phyloP scores from a whole-genome alignment of 345 rosid species.

The Brassica nigra region DNA sequence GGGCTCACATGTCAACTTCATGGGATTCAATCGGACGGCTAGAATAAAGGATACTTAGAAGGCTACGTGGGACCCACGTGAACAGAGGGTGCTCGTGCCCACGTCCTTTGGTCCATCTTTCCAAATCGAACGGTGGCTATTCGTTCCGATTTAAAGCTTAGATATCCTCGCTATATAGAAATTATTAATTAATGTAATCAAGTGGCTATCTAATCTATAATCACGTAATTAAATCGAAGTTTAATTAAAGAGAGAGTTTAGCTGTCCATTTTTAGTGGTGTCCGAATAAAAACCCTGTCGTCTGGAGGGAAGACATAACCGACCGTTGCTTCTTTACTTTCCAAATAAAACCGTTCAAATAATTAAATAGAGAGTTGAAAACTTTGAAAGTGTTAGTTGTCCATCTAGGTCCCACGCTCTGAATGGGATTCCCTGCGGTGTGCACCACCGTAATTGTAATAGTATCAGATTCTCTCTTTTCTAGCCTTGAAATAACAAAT shows the following conservation, averaged over 20 bases:
- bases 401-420: slow-evolving; percentile 18
- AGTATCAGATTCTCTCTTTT: slow-evolving; percentile 37
- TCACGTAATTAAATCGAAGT: slow-evolving; percentile 15
- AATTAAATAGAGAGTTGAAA: slow-evolving; percentile 33
- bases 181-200: neutral
- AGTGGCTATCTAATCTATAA: slow-evolving; percentile 34
- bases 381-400: slow-evolving; percentile 21
- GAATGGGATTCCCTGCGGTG: slow-evolving; percentile 36
- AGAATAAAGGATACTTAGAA: slow-evolving; percentile 15
- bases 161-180: neutral
- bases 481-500: neutral
- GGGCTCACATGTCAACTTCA: slow-evolving; percentile 49
- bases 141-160: slow-evolving; percentile 23
- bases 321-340: slow-evolving; percentile 47
- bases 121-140: slow-evolving; percentile 34
- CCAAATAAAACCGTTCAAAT: slow-evolving; percentile 38
- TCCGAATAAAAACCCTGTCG: slow-evolving; percentile 45
- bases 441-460: slow-evolving; percentile 27
- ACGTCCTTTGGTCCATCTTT: slow-evolving; percentile 37
- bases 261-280: slow-evolving; percentile 44
- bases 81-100: slow-evolving; percentile 37
- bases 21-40: slow-evolving; percentile 46
- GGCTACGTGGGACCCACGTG: slow-evolving; percentile 34
- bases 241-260: slow-evolving; percentile 31
- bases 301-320: slow-evolving; percentile 44